A percentile compares a stretch with the other conserved stretches of the same genome.
phyloP scores from a whole-genome alignment of 192 early-diverging fungal species.

The Funneliformis geosporum region DNA sequence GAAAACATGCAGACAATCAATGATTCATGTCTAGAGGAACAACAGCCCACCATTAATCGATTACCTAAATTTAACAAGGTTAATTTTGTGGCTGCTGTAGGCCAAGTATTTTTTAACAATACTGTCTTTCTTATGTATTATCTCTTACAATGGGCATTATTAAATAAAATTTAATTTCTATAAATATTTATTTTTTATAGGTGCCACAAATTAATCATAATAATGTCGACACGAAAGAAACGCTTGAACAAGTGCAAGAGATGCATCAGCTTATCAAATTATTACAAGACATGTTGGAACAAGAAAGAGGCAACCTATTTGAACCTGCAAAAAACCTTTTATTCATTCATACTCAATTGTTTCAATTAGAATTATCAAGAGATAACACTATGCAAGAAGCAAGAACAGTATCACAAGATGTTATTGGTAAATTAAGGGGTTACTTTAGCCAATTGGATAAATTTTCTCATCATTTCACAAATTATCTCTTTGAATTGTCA shows the following conservation, averaged over 20 bases:
- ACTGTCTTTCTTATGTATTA: background rate
- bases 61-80: background rate
- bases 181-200: slow-evolving; percentile 41
- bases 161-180: background rate
- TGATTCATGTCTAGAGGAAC: background rate
- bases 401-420: slow-evolving; percentile 63
- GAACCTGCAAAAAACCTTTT: slow-evolving; percentile 81
- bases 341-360: slow-evolving; percentile 84
- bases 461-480: slow-evolving; percentile 79
- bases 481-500: slow-evolving; percentile 84
- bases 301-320: slow-evolving; percentile 62
- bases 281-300: slow-evolving; percentile 66
- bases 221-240: slow-evolving; percentile 83
- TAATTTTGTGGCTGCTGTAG: background rate
- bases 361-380: slow-evolving; percentile 84
- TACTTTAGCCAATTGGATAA: slow-evolving; percentile 86
- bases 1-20: background rate
- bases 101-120: background rate
- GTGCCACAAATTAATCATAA: slow-evolving; percentile 92
- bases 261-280: slow-evolving; percentile 79
- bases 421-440: slow-evolving; percentile 76
- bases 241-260: slow-evolving; percentile 84
- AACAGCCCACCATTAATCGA: background rate
- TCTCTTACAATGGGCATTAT: background rate
- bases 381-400: slow-evolving; percentile 80